Evolutionary conservation across 768 basidiomycete species (phyloP), one percentile per base, ranked within the genome.

Genomic region (Tricholoma matsutake): DNA sequence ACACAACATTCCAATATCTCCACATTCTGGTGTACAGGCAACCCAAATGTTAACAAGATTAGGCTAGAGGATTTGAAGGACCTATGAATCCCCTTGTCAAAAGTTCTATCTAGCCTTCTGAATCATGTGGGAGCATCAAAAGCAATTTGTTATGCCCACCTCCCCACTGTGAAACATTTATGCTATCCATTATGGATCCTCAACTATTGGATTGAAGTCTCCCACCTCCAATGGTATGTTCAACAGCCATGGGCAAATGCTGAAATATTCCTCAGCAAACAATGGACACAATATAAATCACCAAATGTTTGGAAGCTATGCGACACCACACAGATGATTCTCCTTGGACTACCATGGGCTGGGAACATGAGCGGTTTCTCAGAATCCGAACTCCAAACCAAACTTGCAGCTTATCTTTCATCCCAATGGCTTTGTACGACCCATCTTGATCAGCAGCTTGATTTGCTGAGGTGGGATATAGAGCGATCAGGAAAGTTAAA

Each of bases 381-480:
- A 35, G 20, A 45, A 8, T 4, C 4, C 2, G 56, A 57, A 9
- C 56, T 43, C 1, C 2, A 16, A 8, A 57, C 56, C 4, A 20
- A 20, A 9, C 37, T 56, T 6, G 22, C 22, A 9, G 37, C 31
- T 2, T 56, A 56, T n/a, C 37, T 56, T 4, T 57, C 56, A 13
- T 10, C 41, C 13, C 6, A 25, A 7, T 57, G 56, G 56, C 22
- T 57, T 10, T 31, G 18, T 5, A 45, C 37, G 6, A 22, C 39
- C 14, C 56, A 57, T 45, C 7, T 57, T 22, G 35, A 57, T 47
- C 56, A 57, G 22, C 39, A 57, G 31, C 56, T 57, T 31, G 56
- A 57, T 20, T 35, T 57, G 9, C 22, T 57, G 16, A 18, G 28
- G 2, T 41, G 41, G 41, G 56, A 57, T 7, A 10, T 45, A 2